Conservation (phyloP, 345 rosid genomes). For the Litchi chinensis region DNA sequence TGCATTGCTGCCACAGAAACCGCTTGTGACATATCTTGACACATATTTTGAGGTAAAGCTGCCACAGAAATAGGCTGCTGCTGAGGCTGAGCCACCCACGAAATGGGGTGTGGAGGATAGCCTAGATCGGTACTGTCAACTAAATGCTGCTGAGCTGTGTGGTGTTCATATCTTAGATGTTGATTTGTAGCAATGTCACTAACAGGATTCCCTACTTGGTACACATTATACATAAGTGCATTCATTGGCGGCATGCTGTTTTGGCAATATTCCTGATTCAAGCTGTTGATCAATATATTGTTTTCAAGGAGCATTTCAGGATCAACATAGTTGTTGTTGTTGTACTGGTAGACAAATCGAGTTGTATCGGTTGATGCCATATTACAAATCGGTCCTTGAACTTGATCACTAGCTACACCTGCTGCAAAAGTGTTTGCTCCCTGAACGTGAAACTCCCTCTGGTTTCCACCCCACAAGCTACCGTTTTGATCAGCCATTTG, state of each 20-base stretch:
- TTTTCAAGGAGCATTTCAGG: not conserved
- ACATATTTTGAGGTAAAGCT: not conserved
- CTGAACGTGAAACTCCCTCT: constrained; percentile 11
- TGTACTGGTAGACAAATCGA: constrained; percentile 1
- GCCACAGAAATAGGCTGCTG: not conserved
- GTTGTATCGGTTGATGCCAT: not conserved
- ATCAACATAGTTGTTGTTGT: not conserved
- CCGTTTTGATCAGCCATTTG: constrained; percentile 16
- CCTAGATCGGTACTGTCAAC: not conserved
- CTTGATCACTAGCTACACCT: not conserved
- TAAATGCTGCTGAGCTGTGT: not conserved
- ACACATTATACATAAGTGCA: not conserved
- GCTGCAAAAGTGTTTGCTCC: not conserved
- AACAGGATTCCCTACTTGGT: not conserved
- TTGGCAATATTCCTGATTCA: constrained; percentile 8
- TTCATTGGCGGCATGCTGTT: not conserved
- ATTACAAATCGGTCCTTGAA: not conserved
- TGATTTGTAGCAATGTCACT: not conserved
- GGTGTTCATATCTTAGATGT: not conserved
- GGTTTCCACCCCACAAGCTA: constrained; percentile 8
- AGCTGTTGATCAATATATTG: constrained; percentile 6
- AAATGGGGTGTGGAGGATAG: not conserved
- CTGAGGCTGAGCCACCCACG: not conserved
- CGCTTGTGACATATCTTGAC: not conserved
- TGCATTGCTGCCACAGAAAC: not conserved